Base-by-base conservation (phyloP, 192 early-diverging fungal species). In the Thamnidium elegans region DNA sequence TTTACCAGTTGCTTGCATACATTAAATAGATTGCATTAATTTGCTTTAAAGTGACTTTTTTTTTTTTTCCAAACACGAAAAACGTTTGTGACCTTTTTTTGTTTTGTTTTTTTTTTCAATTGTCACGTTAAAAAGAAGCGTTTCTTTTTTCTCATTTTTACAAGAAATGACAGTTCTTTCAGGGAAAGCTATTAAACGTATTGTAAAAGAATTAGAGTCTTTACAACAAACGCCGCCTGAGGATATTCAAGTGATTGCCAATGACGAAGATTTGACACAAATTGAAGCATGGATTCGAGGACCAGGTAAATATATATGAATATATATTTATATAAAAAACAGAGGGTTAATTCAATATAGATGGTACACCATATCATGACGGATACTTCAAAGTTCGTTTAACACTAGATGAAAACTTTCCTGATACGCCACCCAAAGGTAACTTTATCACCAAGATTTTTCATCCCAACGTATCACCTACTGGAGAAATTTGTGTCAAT, bases 401-500 rank as follows among this genome's bases (percentile, higher is more conserved):
- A 10, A 65, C 79, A 14, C 82, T 96, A 7, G 84, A 85, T 31
- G 62, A 80, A 2, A 84, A 89, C 55, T 98, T 90, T 68, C 95
- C 94, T 0, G 65, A 83, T n/a, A 77, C 82, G 0, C 92, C 95
- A 13, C 94, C 95, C 54, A 90, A 90, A 68, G 91, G 89, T 9
- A 78, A 66, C 65, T 96, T 98, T 77, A 52, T 89, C 10, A 98
- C 96, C 44, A 96, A 94, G 70, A 95, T 98, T 13, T 98, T 97
- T 71, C 96, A 98, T 72, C 96, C 96, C 6, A 98, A 98, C 69
- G 93, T 98, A 0, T 89, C 93, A 1, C 74, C 83, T 46, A 68
- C 75, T 21, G 96, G 96, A 20, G 94, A 97, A 66, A 92, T 98
- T 66, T 98, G 96, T 73, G 95, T 98, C 48, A 95, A 87, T 70